These are phyloP conservation scores for Naganishia liquefaciens DNA, from an alignment of 1,284 basidiomycete species.

Conservation along the genomic window DNA sequence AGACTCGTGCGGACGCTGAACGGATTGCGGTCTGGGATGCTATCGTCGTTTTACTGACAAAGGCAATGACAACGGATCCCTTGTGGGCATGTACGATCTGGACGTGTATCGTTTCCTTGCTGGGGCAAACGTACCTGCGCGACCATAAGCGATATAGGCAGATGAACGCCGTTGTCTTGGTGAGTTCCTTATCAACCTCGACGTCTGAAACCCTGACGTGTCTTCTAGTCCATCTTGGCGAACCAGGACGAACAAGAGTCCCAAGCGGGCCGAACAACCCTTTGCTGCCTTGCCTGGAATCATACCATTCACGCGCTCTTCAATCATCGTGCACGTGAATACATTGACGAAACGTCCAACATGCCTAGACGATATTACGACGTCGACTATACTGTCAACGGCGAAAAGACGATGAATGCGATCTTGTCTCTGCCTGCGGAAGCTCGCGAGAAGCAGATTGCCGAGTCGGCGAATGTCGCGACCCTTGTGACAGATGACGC, in stretches of 20 bases:
- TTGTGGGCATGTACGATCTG: slow-evolving; percentile 52
- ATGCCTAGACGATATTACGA: slow-evolving; percentile 18
- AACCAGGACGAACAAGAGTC: slow-evolving; percentile 13
- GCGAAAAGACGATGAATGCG: slow-evolving; percentile 20
- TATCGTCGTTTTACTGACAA: slow-evolving; percentile 42
- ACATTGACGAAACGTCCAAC: slow-evolving; percentile 1
- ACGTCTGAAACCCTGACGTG: not conserved
- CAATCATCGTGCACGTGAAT: slow-evolving; percentile 9
- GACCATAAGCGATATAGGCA: slow-evolving; percentile 37
- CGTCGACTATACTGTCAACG: slow-evolving; percentile 43
- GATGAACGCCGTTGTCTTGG: slow-evolving; percentile 51
- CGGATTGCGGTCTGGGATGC: slow-evolving; percentile 34
- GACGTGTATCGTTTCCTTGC: slow-evolving; percentile 47
- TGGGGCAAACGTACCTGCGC: slow-evolving; percentile 47
- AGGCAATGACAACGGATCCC: slow-evolving; percentile 41
- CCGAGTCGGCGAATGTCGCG: not conserved
- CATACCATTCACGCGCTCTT: slow-evolving; percentile 48
- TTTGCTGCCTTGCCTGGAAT: slow-evolving; percentile 47
- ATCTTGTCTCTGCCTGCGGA: slow-evolving; percentile 15
- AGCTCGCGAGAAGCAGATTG: slow-evolving; percentile 5
- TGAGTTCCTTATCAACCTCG: slow-evolving; percentile 37
- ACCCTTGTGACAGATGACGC: slow-evolving; percentile 32
- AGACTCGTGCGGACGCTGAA: not conserved
- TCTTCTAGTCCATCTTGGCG: slow-evolving; percentile 14
- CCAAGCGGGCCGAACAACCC: slow-evolving; percentile 17